Base-by-base conservation (phyloP, 2,329 filamentous ascomycete genomes). In the Hypoxylon sp. region DNA sequence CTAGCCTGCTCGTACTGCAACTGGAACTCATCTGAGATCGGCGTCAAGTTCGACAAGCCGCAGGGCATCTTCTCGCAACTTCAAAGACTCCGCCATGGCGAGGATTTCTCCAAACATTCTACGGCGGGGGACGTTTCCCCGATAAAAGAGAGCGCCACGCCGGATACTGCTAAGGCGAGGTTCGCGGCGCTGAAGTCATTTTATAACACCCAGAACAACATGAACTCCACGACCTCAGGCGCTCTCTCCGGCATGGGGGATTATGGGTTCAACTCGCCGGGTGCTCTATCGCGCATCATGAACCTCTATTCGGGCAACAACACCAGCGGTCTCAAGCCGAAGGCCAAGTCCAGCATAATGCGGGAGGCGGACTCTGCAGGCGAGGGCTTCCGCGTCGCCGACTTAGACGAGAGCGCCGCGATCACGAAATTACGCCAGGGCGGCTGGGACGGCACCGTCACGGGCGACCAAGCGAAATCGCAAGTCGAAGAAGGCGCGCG, bases 21-120 rank as follows among this genome's bases (percentile, higher is more conserved):
- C 79, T 99, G 96, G 96, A 93, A 89, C 69, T 95, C 94, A 1
- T 86, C 91, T 57, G 96, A 99, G 77, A 92, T 97, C 45, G 93
- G 92, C 38, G 90, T 99, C 79, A 89, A 93, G 74, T 97, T 99
- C 77, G 93, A 95, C 75, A 94, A 95, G 74, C 90, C 92, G 9
- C 96, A 93, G 65, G 93, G 93, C 67, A 94, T 99, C 68, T 91
- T 93, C 71, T 85, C 87, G 28, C 96, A 99, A 78, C 83, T 97
- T 7, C 82, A 90, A 38, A 91, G 90, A 73, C 80, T 96, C 62
- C 89, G 89, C 43, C 89, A 90, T 69, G 88, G 88, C 34, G 87
- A 88, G 5, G 78, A 82, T 43, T 79, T 82, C 58, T 52, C 69
- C 38, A 71, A 72, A 45, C 73, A 73, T 25, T 14, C 70, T 46